Base-by-base conservation (phyloP, 768 basidiomycete genomes). In the Pulveroboletus sp. region DNA sequence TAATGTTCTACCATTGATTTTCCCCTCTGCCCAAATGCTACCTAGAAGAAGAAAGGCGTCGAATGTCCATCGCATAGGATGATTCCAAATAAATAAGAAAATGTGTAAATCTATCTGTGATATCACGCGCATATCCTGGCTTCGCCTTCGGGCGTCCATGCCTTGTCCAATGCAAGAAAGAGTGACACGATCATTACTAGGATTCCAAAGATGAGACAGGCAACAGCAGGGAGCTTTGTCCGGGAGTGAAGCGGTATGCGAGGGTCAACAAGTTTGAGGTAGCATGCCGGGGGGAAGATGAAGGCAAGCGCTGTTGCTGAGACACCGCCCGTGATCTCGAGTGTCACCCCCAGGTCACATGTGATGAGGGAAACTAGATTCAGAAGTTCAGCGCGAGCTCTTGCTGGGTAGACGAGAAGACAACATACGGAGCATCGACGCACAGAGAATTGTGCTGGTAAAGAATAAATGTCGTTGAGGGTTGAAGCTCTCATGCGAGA, bases 311-410 rank as follows among this genome's bases (percentile, higher is more conserved):
- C 83, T 0, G 93, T 92, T 6, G 90, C 90, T 13, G 90, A 90
- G 11, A 90, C 79, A n/a, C 95, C 95, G n/a, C 97, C 97, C 0
- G 94, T 94, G 37, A 99, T 88, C 72, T 99, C 97, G 33, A 99
- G 84, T 72, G 95, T 97, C 38, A 97, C 87, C n/a, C 97, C 97
- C 13, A 99, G 79, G 66, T 99, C 95, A 64, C 94, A 97, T 2
- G 95, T 97, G 49, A 94, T 76, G 46, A 97, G 76, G 5, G 95
- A 82, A 50, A 97, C 94, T 94, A 62, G 13, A 41, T 32, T 45
- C n/a, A 38, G 23, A 13, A 25, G 44, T 44, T 42, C 41, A 17
- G n/a, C 19, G 19, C 31, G 31, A 11, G 8, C 24, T 19, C 19
- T 40, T 21, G 14, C n/a, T 21, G 17, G 31, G 51, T 9, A 0